A percentile compares a stretch with the other conserved stretches of the same genome.
phyloP scores from a whole-genome alignment of 345 rosid genomes.

The Gossypium anomalum region DNA sequence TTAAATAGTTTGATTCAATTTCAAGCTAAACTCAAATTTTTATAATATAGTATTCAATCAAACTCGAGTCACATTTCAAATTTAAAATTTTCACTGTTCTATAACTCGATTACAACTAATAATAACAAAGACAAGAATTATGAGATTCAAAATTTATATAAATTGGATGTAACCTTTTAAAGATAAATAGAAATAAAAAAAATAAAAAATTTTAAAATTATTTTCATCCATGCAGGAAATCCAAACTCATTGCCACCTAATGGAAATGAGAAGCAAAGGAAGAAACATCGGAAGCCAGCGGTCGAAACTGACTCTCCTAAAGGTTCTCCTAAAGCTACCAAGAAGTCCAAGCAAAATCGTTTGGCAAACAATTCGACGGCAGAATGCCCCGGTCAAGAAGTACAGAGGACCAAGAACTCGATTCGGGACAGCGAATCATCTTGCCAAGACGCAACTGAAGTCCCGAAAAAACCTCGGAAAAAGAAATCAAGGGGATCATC shows the following conservation, averaged over 20 bases:
- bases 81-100: rapidly evolving
- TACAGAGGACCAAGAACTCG: slow-evolving; percentile 18
- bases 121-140: too few species aligned
- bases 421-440: slow-evolving; percentile 25
- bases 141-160: too few species aligned
- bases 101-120: too few species aligned
- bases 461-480: slow-evolving; percentile 32
- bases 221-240: background rate
- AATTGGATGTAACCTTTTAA: background rate
- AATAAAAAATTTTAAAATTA: background rate
- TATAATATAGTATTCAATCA: too few species aligned
- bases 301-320: slow-evolving; percentile 16
- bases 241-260: background rate
- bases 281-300: slow-evolving; percentile 24
- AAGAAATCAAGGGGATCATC: slow-evolving; percentile 43
- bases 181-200: too few species aligned
- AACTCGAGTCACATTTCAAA: rapidly evolving
- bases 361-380: slow-evolving; percentile 16
- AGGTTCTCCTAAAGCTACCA: slow-evolving; percentile 29
- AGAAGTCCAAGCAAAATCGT: slow-evolving; percentile 35
- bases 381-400: slow-evolving; percentile 26
- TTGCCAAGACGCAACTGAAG: slow-evolving; percentile 19
- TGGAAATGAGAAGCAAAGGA: slow-evolving; percentile 30
- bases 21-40: too few species aligned
- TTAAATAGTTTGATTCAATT: too few species aligned